phyloP scores from a whole-genome alignment of 176 grass and related monocot genomes.

The Triticum turgidum region DNA sequence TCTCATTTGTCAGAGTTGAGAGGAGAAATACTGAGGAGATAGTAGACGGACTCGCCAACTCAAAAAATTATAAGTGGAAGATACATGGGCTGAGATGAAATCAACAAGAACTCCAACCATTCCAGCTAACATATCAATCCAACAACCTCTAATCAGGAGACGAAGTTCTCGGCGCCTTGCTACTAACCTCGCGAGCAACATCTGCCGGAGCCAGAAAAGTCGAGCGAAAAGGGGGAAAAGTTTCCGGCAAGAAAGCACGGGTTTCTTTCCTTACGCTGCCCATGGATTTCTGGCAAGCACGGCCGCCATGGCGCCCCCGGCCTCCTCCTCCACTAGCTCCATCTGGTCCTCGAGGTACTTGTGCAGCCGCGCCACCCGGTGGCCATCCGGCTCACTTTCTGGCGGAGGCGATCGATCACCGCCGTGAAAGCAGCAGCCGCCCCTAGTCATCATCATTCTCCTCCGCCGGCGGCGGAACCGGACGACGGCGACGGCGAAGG shows the following conservation, averaged over 20 bases:
- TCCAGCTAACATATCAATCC: neutral
- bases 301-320: neutral
- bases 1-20: neutral
- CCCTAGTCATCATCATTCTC: neutral
- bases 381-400: neutral
- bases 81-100: neutral
- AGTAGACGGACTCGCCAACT: neutral
- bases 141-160: neutral
- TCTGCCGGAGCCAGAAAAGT: neutral
- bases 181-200: slow-evolving; percentile 6
- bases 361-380: slow-evolving; percentile 32
- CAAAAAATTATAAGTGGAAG: neutral
- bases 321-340: slow-evolving; percentile 43
- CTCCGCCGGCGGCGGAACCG: slow-evolving; percentile 34
- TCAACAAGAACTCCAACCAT: neutral
- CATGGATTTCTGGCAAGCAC: neutral
- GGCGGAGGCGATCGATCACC: neutral
- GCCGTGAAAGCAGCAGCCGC: neutral
- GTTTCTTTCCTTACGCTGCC: neutral
- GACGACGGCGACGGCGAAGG: slow-evolving; percentile 31
- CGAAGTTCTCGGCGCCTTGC: neutral
- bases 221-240: neutral
- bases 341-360: slow-evolving; percentile 78
- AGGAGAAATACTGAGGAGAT: neutral
- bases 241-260: neutral